Percentiles rank a stretch among this genome's conserved stretches.
These are phyloP conservation scores for Tuctoria greenei DNA, from an alignment of 176 grass and related monocot species.

Conservation along the genomic window DNA sequence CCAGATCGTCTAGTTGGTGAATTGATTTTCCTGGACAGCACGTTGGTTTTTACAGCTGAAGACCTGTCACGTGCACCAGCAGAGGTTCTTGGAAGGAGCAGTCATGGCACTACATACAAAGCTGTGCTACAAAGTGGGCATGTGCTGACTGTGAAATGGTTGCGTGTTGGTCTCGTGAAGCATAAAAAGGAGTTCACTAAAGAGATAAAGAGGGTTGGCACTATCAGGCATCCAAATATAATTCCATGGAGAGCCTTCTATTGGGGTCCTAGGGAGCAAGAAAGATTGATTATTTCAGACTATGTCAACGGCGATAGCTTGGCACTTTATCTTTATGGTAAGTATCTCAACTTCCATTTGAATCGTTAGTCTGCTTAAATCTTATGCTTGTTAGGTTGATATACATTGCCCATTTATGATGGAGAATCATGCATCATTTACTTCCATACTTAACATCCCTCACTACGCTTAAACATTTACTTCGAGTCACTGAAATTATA, in stretches of 20 bases:
- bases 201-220: slow-evolving; percentile 83
- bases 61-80: slow-evolving; percentile 87
- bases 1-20: slow-evolving; percentile 85
- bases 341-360: slow-evolving; percentile 42
- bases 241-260: slow-evolving; percentile 89
- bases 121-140: slow-evolving; percentile 71
- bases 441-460: background rate
- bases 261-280: slow-evolving; percentile 92
- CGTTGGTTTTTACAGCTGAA: slow-evolving; percentile 80
- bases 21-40: slow-evolving; percentile 74
- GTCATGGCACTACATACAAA: slow-evolving; percentile 86
- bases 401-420: background rate
- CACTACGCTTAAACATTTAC: background rate
- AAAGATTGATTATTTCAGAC: slow-evolving; percentile 92
- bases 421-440: background rate
- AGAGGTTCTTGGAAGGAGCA: slow-evolving; percentile 90
- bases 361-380: background rate
- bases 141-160: slow-evolving; percentile 86
- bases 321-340: slow-evolving; percentile 89
- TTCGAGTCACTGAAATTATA: slow-evolving; percentile 17
- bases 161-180: slow-evolving; percentile 83
- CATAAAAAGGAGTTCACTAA: slow-evolving; percentile 87
- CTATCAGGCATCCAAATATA: slow-evolving; percentile 75
- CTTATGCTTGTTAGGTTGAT: background rate
- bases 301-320: slow-evolving; percentile 74